Evolutionary conservation across 2,329 filamentous ascomycete genomes (phyloP), one percentile per base, ranked within the genome.

Genomic region (Rutstroemia sydowiana): DNA sequence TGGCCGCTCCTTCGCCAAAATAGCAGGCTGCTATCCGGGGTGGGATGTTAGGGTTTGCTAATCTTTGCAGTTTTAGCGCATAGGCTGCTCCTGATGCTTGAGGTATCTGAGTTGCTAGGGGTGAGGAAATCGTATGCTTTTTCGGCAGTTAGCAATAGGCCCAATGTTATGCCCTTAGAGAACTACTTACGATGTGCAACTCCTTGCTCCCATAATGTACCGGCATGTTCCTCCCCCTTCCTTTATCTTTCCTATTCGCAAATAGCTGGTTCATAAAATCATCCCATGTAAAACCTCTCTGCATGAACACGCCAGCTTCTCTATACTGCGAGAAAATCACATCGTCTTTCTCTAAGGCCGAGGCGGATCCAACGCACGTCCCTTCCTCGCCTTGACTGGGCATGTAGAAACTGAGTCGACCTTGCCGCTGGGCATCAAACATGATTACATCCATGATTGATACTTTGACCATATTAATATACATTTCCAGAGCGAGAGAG

Each of bases 261-360:
- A 97, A 96, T 8, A 98, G 72, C 68, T 98, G 93, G 61, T 82
- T 86, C 93, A 98, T 97, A 65, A 97, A 97, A 54, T 97, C 83
- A 44, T 84, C 82, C 42, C 95, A 75, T 0, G 82, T 87, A 67
- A 92, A 96, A 3, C 93, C 93, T 34, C 93, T 82, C 68, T 96
- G 87, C 59, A 87, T 80, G 67, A 95, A 93, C 5, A 96, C 87
- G 1, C 93, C 93, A 41, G 92, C 84, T 70, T 98, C 93, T 57
- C 93, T 81, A 66, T 98, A 98, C 68, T 98, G 93, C 55, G 87
- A 88, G 66, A 95, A 97, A 42, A 96, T 79, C 5, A 95, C 88
- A 68, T 98, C 93, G 47, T 85, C 79, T n/a, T 78, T 80, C n/a
- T 81, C 76, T 54, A 98, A 70, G 11, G 88, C 90, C 21, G 88